Conservation (phyloP, 2,329 filamentous ascomycete species). For the Alternaria gaisen region DNA sequence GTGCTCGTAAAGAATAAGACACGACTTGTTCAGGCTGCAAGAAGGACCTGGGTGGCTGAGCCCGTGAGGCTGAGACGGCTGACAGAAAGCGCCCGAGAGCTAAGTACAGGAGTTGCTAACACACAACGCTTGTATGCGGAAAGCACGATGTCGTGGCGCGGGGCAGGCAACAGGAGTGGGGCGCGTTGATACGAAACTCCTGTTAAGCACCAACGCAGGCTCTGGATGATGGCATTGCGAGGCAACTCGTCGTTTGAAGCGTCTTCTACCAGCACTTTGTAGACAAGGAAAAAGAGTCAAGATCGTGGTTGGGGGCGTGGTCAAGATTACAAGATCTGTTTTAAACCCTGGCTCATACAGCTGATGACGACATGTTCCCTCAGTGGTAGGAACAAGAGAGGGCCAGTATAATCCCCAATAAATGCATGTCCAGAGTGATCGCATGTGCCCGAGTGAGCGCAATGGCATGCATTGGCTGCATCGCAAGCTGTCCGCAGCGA, state of each 20-base stretch:
- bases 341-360: neutral
- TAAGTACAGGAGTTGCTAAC: neutral
- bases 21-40: neutral
- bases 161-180: conserved; percentile 15
- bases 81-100: neutral
- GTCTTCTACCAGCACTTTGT: neutral
- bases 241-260: neutral
- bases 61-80: neutral
- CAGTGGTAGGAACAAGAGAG: neutral
- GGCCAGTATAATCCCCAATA: too few relatives aligned
- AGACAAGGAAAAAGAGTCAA: neutral
- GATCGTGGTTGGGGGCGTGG: neutral
- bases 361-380: neutral
- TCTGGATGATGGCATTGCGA: neutral
- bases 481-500: neutral
- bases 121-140: neutral
- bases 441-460: neutral
- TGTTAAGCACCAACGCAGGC: conserved; percentile 6
- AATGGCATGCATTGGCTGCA: neutral
- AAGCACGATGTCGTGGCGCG: conserved; percentile 13
- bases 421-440: neutral
- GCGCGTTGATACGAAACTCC: conserved; percentile 9
- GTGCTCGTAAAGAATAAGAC: neutral
- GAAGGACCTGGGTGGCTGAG: conserved; percentile 2
- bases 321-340: neutral